phyloP scores from a whole-genome alignment of 345 rosid genomes.

The Populus pruinosa region DNA sequence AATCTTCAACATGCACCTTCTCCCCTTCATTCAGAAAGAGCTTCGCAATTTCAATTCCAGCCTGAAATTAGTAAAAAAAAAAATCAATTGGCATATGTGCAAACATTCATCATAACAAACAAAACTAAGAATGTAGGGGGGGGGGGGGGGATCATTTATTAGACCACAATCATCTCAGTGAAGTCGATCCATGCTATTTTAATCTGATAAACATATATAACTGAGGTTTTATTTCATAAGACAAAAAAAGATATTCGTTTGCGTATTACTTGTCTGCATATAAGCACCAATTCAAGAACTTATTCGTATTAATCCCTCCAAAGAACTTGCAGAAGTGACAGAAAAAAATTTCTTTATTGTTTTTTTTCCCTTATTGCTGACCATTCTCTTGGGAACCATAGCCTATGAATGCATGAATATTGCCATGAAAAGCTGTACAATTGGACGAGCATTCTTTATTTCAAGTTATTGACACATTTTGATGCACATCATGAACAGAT shows the following conservation, averaged over 20 bases:
- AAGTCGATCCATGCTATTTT: too few relatives aligned
- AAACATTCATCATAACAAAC: not conserved
- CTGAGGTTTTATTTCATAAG: not conserved
- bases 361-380: too few relatives aligned
- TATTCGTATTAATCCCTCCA: too few relatives aligned
- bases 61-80: slow-evolving; percentile 44
- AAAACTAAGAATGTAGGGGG: not conserved
- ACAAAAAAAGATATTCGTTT: not conserved
- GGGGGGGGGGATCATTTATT: not conserved
- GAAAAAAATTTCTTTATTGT: too few relatives aligned
- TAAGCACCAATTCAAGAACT: not conserved
- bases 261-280: not conserved
- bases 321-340: too few relatives aligned
- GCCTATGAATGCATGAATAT: too few relatives aligned
- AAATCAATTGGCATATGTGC: not conserved
- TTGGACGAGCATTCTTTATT: too few relatives aligned
- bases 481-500: too few relatives aligned
- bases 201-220: not conserved
- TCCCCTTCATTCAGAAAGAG: slow-evolving; percentile 83
- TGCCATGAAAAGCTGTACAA: too few relatives aligned
- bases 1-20: slow-evolving; percentile 45
- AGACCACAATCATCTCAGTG: not conserved
- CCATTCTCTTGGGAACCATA: too few relatives aligned
- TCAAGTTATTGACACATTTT: too few relatives aligned
- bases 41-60: slow-evolving; percentile 94